Percentiles rank a stretch among this genome's conserved stretches.
These are phyloP conservation scores for Oehlia diaphana DNA, from an alignment of 192 early-diverging fungal species.

Conservation along the genomic window DNA sequence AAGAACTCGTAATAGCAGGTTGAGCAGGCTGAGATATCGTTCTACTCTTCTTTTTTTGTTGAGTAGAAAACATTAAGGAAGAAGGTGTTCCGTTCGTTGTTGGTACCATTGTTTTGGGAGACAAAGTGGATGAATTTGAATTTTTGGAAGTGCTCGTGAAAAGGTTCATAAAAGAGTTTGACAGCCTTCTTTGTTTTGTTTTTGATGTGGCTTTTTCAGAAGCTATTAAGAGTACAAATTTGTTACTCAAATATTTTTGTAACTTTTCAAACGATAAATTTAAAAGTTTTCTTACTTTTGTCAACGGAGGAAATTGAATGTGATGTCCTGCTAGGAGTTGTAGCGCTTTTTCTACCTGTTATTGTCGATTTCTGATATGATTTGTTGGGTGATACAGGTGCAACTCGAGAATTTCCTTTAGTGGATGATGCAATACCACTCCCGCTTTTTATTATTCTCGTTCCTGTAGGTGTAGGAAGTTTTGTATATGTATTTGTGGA, in stretches of 20 bases:
- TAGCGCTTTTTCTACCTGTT: slow-evolving; percentile 5
- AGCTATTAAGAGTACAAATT: too few species aligned
- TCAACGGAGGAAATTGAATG: background rate
- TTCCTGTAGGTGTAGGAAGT: slow-evolving; percentile 26
- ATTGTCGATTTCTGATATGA: background rate
- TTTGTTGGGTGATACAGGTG: background rate
- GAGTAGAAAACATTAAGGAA: background rate
- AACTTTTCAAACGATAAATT: background rate
- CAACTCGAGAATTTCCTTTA: background rate
- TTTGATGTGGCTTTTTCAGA: background rate
- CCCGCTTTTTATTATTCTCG: slow-evolving; percentile 17
- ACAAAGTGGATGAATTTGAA: background rate
- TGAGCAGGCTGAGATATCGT: background rate
- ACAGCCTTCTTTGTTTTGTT: background rate
- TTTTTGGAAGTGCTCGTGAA: background rate
- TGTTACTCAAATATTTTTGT: background rate
- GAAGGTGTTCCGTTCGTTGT: background rate
- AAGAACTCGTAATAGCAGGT: background rate
- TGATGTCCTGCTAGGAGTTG: background rate
- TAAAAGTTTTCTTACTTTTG: background rate
- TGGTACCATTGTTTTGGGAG: background rate
- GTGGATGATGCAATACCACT: slow-evolving; percentile 5
- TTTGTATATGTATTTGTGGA: slow-evolving; percentile 8
- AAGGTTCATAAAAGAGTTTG: background rate
- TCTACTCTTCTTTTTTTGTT: background rate